phyloP scores from a whole-genome alignment of 164 flowering plant genomes.

The Macadamia tetraphylla region DNA sequence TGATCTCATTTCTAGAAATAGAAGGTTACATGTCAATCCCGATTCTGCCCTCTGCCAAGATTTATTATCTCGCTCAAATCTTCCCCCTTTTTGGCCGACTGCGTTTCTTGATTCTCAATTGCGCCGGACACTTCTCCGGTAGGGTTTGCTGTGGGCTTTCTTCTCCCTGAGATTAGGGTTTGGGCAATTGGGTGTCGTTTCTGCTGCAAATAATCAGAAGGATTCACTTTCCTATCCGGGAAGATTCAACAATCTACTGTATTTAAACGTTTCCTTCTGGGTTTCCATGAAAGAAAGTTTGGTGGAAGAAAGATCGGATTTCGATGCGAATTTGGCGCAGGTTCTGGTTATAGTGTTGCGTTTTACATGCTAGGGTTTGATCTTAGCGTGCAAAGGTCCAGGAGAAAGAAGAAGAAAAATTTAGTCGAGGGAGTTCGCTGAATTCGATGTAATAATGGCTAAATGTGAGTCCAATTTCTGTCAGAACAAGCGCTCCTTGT shows the following conservation, averaged over 20 bases:
- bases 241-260: background rate
- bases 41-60: too few relatives aligned
- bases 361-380: conserved; percentile 10
- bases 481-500: conserved; percentile 8
- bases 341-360: background rate
- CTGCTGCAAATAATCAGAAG: background rate
- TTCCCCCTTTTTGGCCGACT: background rate
- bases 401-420: background rate
- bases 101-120: too few relatives aligned
- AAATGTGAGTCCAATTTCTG: conserved; percentile 5
- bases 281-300: background rate
- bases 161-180: background rate
- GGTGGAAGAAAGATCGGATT: background rate
- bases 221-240: too few relatives aligned
- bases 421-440: background rate
- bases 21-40: too few relatives aligned
- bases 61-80: background rate
- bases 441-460: conserved; percentile 24
- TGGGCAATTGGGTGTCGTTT: background rate
- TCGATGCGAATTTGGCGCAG: background rate
- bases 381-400: conserved; percentile 1
- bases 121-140: background rate
- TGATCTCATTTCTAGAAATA: too few relatives aligned
- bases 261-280: background rate
- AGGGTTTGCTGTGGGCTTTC: background rate